phyloP scores from a whole-genome alignment of 1,284 basidiomycete genomes.

The Sutorius eximius region DNA sequence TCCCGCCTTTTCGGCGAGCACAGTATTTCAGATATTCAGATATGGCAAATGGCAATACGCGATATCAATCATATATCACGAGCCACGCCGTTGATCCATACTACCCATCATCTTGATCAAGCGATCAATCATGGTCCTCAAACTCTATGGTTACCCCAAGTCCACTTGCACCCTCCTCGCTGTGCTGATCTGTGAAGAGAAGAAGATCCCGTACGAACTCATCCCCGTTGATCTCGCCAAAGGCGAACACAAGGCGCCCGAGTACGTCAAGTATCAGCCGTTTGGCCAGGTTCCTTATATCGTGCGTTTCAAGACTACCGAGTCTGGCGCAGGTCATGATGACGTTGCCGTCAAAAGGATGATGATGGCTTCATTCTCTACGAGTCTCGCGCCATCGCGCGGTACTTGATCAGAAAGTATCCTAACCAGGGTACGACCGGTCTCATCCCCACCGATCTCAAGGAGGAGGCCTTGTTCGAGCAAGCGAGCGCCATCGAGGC shows the following conservation, averaged over 20 bases:
- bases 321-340: not conserved
- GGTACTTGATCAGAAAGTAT: conserved; percentile 50
- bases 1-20: no score
- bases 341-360: conserved; percentile 24
- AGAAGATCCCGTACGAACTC: conserved; percentile 51
- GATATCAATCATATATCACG: conserved; percentile 10
- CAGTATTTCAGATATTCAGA: not conserved
- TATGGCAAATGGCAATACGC: not conserved
- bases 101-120: not conserved
- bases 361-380: conserved; percentile 48
- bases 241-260: conserved; percentile 49
- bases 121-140: conserved; percentile 46
- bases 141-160: conserved; percentile 43
- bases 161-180: conserved; percentile 52
- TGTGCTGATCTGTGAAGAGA: conserved; percentile 47
- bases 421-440: conserved; percentile 35
- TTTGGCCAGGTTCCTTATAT: conserved; percentile 69
- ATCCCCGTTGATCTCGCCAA: conserved; percentile 42
- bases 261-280: conserved; percentile 50
- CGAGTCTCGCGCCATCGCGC: conserved; percentile 55
- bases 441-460: conserved; percentile 35
- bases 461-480: conserved; percentile 34
- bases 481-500: conserved; percentile 31
- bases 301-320: conserved; percentile 32
- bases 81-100: not conserved